A percentile compares a stretch with the other conserved stretches of the same genome.
phyloP scores from a whole-genome alignment of 495 filamentous ascomycete genomes.

The Evernia prunastri region DNA sequence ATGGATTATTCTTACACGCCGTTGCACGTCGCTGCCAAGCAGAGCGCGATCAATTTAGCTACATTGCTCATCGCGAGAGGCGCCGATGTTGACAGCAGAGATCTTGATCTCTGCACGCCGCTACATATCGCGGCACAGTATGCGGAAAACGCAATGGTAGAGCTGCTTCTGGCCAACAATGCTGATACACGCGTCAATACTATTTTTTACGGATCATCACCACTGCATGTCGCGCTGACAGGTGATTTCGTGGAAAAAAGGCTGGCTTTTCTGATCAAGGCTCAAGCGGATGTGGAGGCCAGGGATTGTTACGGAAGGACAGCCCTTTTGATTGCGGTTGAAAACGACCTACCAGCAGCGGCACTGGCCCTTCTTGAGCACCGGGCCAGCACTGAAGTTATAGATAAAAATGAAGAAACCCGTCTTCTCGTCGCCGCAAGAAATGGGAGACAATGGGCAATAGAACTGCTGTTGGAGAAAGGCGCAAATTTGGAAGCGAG shows the following conservation, averaged over 20 bases:
- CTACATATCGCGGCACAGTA: background rate
- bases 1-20: background rate
- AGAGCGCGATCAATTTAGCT: background rate
- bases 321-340: background rate
- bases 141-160: background rate
- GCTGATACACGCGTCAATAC: background rate
- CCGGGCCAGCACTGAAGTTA: background rate
- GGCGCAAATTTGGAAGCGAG: background rate
- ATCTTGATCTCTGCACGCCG: background rate
- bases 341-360: background rate
- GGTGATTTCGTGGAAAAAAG: background rate
- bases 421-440: background rate
- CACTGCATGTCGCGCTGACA: background rate
- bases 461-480: background rate
- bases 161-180: background rate
- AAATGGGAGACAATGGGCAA: background rate
- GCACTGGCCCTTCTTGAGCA: background rate
- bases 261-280: background rate
- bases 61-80: background rate
- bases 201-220: background rate
- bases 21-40: conserved; percentile 1
- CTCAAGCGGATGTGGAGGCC: background rate
- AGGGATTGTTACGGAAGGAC: background rate
- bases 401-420: background rate
- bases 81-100: background rate